phyloP scores from a whole-genome alignment of 1,139 yeast genomes.

The Lipomyces yarrowii region DNA sequence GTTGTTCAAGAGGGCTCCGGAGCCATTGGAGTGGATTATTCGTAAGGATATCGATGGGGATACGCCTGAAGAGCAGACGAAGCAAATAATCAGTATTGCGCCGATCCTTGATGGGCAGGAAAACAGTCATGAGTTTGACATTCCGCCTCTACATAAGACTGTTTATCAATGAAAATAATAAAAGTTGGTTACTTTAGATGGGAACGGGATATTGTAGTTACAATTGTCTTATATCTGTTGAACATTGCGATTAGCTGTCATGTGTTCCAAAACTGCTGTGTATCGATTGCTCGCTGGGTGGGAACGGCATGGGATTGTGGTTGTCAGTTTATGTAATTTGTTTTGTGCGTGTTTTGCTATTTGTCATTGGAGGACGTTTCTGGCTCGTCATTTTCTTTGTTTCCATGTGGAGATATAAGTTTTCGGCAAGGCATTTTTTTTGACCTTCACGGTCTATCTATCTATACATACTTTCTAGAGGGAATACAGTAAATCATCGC shows the following conservation, averaged over 20 bases:
- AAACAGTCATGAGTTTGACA: constrained; percentile 22
- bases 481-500: background rate
- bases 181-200: background rate
- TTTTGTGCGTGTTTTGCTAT: background rate
- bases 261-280: background rate
- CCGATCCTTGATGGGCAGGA: constrained; percentile 41
- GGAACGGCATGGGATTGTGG: background rate
- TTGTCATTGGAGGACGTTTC: background rate
- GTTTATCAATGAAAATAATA: background rate
- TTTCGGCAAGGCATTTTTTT: background rate
- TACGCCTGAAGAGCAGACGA: constrained; percentile 55
- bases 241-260: background rate
- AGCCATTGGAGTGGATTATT: constrained; percentile 60
- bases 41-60: constrained; percentile 58
- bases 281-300: background rate
- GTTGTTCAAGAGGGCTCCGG: constrained; percentile 54
- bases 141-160: constrained; percentile 23
- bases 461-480: background rate
- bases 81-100: constrained; percentile 61
- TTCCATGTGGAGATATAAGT: background rate
- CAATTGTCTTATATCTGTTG: background rate
- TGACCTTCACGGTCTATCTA: no score
- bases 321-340: background rate
- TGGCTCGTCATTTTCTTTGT: background rate
- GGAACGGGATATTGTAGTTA: background rate